phyloP scores from a whole-genome alignment of 2,329 filamentous ascomycete genomes.

The Raffaelea albimanens region DNA sequence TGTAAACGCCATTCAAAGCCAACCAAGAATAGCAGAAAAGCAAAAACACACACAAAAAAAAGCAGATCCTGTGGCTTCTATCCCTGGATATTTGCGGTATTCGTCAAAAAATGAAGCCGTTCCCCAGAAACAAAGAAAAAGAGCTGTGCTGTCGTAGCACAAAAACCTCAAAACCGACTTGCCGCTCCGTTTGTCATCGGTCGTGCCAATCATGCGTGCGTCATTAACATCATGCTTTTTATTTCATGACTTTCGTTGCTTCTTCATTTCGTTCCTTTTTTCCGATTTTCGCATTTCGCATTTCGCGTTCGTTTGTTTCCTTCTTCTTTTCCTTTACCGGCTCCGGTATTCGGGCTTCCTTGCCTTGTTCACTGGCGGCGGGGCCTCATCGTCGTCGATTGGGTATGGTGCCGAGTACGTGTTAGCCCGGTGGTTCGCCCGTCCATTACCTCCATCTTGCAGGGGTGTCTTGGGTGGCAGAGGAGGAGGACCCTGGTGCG shows the following conservation, averaged over 20 bases:
- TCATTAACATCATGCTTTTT: not conserved
- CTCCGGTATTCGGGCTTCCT: conserved; percentile 64
- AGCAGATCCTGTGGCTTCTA: no score
- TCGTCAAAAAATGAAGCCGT: no score
- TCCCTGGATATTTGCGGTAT: no score
- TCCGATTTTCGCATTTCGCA: not conserved
- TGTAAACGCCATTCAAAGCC: no score
- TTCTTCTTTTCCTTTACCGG: conserved; percentile 4
- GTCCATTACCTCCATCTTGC: conserved; percentile 32
- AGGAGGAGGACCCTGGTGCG: conserved; percentile 50
- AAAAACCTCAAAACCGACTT: not conserved
- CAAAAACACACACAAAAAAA: no score
- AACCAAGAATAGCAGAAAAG: no score
- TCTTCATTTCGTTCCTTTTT: not conserved
- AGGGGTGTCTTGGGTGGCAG: conserved; percentile 71
- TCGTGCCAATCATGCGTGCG: no score
- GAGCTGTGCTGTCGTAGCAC: not conserved
- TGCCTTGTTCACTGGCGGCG: conserved; percentile 80
- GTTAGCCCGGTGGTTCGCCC: not conserved
- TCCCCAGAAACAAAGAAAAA: not conserved
- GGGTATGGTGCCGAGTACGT: conserved; percentile 60
- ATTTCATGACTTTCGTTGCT: not conserved
- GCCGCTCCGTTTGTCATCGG: not conserved
- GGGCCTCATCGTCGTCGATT: conserved; percentile 66
- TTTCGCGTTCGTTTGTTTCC: not conserved